Percentiles rank a stretch among this genome's conserved stretches.
Evolutionary conservation across 768 basidiomycete genomes (phyloP).

Genomic region (Termitomyces sp.): DNA sequence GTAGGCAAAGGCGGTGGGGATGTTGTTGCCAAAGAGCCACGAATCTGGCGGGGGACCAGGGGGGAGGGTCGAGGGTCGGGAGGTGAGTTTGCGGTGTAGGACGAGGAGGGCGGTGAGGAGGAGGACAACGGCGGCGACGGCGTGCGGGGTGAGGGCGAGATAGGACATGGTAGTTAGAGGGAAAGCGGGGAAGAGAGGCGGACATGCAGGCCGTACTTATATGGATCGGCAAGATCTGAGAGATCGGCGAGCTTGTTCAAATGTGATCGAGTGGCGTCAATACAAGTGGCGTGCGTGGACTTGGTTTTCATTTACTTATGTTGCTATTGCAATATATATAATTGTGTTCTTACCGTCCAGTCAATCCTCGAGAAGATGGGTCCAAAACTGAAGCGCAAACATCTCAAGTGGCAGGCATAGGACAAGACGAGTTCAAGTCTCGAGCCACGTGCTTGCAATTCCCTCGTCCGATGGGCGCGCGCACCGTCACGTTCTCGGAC

Average conservation of each 20-base stretch:
- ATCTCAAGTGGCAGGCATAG: neutral
- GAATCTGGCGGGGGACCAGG: constrained; percentile 37
- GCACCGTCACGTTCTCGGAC: neutral
- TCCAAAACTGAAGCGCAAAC: neutral
- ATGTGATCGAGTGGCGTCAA: neutral
- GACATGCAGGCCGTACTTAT: neutral
- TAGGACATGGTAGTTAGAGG: neutral
- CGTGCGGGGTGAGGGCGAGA: constrained; percentile 11
- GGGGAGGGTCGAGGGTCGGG: constrained; percentile 26
- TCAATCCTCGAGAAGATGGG: no score
- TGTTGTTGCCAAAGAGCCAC: constrained; percentile 30
- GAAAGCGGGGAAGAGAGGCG: neutral
- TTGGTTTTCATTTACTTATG: no score
- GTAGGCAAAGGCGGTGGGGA: constrained; percentile 37
- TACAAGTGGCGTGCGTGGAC: neutral
- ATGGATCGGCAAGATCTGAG: neutral
- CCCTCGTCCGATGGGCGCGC: constrained; percentile 6
- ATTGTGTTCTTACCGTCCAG: neutral
- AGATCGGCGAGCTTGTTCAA: neutral
- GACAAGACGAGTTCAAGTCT: neutral
- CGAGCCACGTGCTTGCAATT: neutral
- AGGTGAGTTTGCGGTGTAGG: constrained; percentile 21
- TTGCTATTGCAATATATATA: neutral
- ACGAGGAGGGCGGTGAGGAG: constrained; percentile 22
- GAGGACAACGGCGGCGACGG: constrained; percentile 24